Conservation (phyloP, 2,329 filamentous ascomycete species). For the Chaetomiaceae sp. region DNA sequence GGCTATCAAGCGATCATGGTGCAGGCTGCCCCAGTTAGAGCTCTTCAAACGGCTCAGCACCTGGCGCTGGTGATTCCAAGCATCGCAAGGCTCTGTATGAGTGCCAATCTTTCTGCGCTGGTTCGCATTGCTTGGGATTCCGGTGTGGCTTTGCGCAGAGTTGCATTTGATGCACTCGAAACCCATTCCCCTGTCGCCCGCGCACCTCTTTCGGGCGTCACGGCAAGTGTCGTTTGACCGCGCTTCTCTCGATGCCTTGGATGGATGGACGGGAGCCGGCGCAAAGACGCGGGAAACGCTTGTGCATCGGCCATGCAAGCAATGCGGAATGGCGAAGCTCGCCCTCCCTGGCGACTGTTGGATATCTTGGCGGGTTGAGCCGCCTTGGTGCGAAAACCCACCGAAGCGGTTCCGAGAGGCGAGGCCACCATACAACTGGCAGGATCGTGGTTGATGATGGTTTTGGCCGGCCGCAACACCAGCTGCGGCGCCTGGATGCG, state of each 20-base stretch:
- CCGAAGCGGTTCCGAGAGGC: not conserved
- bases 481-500: constrained; percentile 1
- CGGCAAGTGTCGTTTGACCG: constrained; percentile 9
- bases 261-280: not conserved
- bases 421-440: not conserved
- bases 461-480: constrained; percentile 14
- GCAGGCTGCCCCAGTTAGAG: not conserved
- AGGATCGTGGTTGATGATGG: not conserved
- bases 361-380: not conserved
- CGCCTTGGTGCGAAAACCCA: not conserved
- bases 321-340: not conserved
- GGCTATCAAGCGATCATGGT: constrained; percentile 17
- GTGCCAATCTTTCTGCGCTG: not conserved
- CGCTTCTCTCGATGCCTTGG: not conserved
- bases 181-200: not conserved
- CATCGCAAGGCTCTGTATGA: not conserved
- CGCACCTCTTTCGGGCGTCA: not conserved
- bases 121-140: not conserved
- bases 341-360: not conserved
- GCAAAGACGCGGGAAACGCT: not conserved
- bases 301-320: constrained; percentile 1
- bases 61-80: constrained; percentile 1
- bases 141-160: not conserved
- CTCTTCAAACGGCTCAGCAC: constrained; percentile 6
- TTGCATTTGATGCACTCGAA: not conserved